Conservation (phyloP, 305 asterid species). For the Solanum hybrid region DNA sequence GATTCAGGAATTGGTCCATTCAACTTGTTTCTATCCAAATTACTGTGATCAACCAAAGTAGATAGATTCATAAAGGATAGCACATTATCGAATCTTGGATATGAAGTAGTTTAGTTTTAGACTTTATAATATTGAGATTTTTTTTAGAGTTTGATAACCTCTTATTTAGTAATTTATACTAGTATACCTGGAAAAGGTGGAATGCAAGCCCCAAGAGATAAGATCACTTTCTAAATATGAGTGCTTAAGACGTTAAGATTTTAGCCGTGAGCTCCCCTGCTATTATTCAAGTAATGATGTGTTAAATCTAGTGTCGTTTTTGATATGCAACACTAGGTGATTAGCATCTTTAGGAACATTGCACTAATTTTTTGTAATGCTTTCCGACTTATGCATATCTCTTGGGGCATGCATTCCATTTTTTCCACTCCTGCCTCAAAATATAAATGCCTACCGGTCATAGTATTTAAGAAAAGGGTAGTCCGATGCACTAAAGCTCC, state of each 20-base stretch:
- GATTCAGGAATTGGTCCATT: background rate
- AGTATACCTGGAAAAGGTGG: background rate
- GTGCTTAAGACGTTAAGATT: background rate
- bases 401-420: background rate
- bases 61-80: background rate
- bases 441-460: background rate
- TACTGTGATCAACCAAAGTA: background rate
- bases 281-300: background rate
- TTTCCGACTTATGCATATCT: background rate
- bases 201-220: background rate
- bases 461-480: background rate
- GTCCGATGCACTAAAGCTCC: background rate
- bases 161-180: background rate
- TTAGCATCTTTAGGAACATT: background rate
- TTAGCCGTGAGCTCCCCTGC: background rate
- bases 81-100: background rate
- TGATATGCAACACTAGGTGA: background rate
- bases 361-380: background rate
- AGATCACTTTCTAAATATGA: background rate
- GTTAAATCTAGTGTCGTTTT: background rate
- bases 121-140: too few relatives aligned
- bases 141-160: background rate
- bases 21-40: background rate
- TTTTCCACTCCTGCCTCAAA: background rate
- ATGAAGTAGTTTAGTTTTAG: background rate